phyloP scores from a whole-genome alignment of 2,329 filamentous ascomycete species.

The Colletotrichum ledebouriae region DNA sequence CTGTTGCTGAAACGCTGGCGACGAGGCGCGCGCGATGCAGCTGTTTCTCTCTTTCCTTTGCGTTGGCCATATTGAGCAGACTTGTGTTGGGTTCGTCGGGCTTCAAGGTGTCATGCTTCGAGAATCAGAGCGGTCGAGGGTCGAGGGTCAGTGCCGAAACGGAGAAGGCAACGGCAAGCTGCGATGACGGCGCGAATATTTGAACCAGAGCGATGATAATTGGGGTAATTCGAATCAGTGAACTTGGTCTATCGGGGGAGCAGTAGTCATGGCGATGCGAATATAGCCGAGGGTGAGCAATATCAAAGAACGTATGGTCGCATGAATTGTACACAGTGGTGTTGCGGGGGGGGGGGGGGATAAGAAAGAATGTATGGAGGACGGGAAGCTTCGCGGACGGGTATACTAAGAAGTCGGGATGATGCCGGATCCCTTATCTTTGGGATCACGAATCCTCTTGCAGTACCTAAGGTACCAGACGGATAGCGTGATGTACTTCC shows the following conservation, averaged over 20 bases:
- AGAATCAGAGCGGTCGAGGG: background rate
- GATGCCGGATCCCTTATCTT: constrained; percentile 37
- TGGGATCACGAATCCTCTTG: constrained; percentile 28
- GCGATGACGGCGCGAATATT: constrained; percentile 20
- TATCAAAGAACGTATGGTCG: constrained; percentile 15
- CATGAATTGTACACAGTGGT: background rate
- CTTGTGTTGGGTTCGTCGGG: background rate
- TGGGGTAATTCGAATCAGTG: constrained; percentile 20
- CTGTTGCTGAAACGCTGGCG: constrained; percentile 86
- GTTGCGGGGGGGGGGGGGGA: background rate
- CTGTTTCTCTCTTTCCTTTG: constrained; percentile 61
- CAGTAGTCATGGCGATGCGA: constrained; percentile 32
- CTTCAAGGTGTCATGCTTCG: constrained; percentile 34
- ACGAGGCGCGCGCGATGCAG: constrained; percentile 77
- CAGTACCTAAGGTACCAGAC: background rate
- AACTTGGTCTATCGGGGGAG: constrained; percentile 35
- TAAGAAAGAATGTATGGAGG: background rate
- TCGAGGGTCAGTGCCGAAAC: background rate
- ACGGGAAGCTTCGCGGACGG: constrained; percentile 13
- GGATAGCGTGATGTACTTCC: background rate
- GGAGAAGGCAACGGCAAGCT: background rate
- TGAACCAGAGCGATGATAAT: background rate
- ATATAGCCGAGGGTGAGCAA: constrained; percentile 14
- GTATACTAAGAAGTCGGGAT: constrained; percentile 7
- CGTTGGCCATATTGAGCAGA: constrained; percentile 30